Percentiles rank a stretch among this genome's conserved stretches.
Evolutionary conservation across 2,329 filamentous ascomycete species (phyloP).

Genomic region (Trichoderma hamatum): DNA sequence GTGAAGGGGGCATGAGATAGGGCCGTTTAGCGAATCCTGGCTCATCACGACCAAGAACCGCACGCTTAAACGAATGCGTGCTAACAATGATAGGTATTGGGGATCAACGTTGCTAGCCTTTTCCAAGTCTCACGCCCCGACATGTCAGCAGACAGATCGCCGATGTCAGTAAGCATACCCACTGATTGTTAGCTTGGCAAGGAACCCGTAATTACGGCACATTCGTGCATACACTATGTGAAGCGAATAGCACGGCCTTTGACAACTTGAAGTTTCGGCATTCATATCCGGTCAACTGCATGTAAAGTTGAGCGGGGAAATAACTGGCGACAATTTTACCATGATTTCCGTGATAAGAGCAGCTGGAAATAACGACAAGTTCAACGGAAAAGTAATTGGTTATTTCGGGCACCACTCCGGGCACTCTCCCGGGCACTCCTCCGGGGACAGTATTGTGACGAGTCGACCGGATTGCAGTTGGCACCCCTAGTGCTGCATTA

Average conservation of each 20-base stretch:
- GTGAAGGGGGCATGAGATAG: background rate
- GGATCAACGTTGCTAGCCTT: background rate
- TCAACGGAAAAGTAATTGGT: background rate
- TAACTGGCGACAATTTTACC: background rate
- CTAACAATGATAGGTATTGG: background rate
- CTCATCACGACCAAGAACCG: background rate
- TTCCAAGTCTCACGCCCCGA: background rate
- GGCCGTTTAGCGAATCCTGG: conserved; percentile 17
- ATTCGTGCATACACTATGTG: background rate
- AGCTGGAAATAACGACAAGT: background rate
- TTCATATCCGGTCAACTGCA: background rate
- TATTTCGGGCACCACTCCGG: background rate
- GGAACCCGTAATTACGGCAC: background rate
- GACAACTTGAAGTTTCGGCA: background rate
- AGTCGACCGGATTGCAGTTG: conserved; percentile 5
- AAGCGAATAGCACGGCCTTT: background rate
- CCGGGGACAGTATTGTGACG: conserved; percentile 5
- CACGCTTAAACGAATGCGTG: conserved; percentile 1
- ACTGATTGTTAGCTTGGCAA: background rate
- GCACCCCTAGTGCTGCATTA: background rate
- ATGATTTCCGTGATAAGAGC: background rate
- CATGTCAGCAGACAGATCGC: conserved; percentile 10
- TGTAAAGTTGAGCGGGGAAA: background rate
- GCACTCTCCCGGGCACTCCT: conserved; percentile 10
- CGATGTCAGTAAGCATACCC: conserved; percentile 3